These are phyloP conservation scores for Myriosclerotinia curreyana DNA, from an alignment of 2,329 filamentous ascomycete genomes.

Conservation along the genomic window DNA sequence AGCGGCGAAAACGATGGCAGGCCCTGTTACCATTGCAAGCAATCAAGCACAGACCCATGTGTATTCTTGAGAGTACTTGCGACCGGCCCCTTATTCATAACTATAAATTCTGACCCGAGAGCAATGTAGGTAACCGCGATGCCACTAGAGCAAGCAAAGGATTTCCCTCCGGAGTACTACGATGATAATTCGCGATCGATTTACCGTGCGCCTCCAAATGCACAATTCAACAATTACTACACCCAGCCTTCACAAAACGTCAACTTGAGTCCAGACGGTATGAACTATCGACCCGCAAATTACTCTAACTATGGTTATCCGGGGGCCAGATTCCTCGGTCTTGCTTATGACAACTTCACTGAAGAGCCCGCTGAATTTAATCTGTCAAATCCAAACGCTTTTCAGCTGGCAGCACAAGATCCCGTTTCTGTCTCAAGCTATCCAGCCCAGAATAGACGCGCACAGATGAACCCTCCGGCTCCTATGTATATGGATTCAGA, in stretches of 20 bases:
- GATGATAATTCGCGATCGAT: conserved; percentile 13
- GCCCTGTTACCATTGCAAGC: conserved; percentile 76
- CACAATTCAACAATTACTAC: neutral
- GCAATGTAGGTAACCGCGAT: conserved; percentile 32
- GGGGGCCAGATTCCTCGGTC: neutral
- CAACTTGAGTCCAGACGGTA: neutral
- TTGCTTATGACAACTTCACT: conserved; percentile 2
- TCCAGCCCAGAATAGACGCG: conserved; percentile 9
- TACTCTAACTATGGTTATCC: conserved; percentile 8
- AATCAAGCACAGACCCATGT: conserved; percentile 67
- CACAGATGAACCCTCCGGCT: conserved; percentile 1
- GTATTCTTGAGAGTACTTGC: conserved; percentile 72
- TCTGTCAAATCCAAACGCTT: conserved; percentile 4
- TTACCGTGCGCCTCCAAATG: neutral
- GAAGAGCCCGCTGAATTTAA: conserved; percentile 15
- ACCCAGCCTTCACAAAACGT: neutral
- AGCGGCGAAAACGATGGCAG: conserved; percentile 82
- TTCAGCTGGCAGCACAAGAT: conserved; percentile 8
- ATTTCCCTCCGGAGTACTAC: conserved; percentile 7
- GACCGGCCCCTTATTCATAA: conserved; percentile 1
- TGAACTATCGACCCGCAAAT: neutral
- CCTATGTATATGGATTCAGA: conserved; percentile 13
- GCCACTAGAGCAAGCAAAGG: conserved; percentile 12
- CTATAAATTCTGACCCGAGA: conserved; percentile 21
- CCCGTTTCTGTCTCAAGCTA: conserved; percentile 17